Base-by-base conservation (phyloP, 495 filamentous ascomycete species). In the Margaritispora aquatica region DNA sequence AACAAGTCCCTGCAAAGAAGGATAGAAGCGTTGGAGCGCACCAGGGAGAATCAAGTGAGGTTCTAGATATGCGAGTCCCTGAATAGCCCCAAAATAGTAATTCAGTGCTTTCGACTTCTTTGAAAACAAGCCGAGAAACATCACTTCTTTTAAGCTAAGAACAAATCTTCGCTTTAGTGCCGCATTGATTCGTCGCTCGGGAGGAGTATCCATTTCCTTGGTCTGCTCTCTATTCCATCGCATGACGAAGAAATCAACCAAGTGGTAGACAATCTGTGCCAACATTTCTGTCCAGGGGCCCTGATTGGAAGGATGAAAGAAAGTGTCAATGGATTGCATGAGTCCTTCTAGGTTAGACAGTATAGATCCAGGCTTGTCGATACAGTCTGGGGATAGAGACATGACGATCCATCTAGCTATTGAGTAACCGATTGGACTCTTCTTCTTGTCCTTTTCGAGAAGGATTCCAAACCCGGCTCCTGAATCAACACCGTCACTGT, bases 281-380 rank as follows among this genome's bases (percentile, higher is more conserved):
- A 99, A 74, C 51, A 90, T 90, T 68, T 85, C 90, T 0, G 93
- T 96, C 94, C 94, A 99, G 38, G 68, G 74, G 9, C 94, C 94
- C 49, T 94, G 89, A 70, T 99, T 99, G 11, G 95, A 97, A 19
- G 94, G 94, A 63, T 99, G 94, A 77, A 96, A 99, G 74, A 97
- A 99, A 1, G 94, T 99, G 69, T 99, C 94, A 48, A 97, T 88
- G 15, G 90, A 95, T 68, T 97, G 87, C 62, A 99, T 90, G 38
- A 99, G 78, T 8, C 92, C 94, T 69, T 99, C 95, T 1, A 99
- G 83, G 60, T 87, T 89, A 24, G 86, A 78, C 62, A 98, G 70
- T 53, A 96, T 82, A 0, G 92, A 97, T 59, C 87, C 84, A 44
- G 83, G 77, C n/a, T 83, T 75, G 48, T 89, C 84, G 21, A 96